Evolutionary conservation across 495 filamentous ascomycete species (phyloP), one percentile per base, ranked within the genome.

Genomic region (Aspergillus wentii): DNA sequence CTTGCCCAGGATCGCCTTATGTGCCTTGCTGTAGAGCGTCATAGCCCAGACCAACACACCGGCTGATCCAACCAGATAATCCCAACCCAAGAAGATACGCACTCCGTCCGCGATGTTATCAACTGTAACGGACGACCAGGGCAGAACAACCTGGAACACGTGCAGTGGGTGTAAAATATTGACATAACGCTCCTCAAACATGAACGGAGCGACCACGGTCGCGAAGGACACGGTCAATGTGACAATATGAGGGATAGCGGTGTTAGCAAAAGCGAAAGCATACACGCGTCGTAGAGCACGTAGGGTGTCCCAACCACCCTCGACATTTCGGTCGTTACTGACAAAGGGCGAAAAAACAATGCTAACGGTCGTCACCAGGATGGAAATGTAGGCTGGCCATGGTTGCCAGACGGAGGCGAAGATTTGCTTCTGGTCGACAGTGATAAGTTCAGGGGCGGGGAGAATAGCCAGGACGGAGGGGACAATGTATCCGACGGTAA

Each of bases 391-490:
- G 17, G 73, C 46, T 0, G 79, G 79, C 54, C 80, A 83, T 0
- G 64, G 57, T 41, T 81, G 76, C 78, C 79, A 82, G 33, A 76
- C 30, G 0, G 79, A 74, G 33, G 80, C 74, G 42, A 69, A 65
- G 20, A 60, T 58, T 36, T 82, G 79, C 44, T 82, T 82, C 14
- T 61, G 60, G 31, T 70, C 62, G 7, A 64, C 53, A 4, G 49
- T 51, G 14, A 78, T 50, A 3, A 63, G 11, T 1, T 56, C 55
- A 1, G 77, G 71, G 1, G 66, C 52, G 1, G 77, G 77, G 17
- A 79, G 43, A n/a, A 64, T 48, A 65, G 79, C 70, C 13, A 73
- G 49, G 18, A 72, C 43, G 7, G 64, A 60, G 6, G 79, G 80
- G 1, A 76, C 38, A 33, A 77, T 44, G 43, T 66, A 78, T 4